phyloP scores from a whole-genome alignment of 768 basidiomycete species.

The Dioszegia aurantiaca region DNA sequence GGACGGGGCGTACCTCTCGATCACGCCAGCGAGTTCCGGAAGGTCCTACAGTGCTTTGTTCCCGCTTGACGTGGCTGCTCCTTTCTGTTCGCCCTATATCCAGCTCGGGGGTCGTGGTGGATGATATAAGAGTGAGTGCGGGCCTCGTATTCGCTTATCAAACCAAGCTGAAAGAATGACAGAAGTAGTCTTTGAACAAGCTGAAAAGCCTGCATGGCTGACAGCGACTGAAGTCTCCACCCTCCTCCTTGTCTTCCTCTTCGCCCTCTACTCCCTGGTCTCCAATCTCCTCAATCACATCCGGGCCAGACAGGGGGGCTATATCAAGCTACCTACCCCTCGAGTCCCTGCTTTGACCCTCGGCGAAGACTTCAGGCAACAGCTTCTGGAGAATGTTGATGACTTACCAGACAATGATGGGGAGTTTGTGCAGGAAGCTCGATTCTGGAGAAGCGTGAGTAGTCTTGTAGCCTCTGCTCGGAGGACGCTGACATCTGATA shows the following conservation, averaged over 20 bases:
- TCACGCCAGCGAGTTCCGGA: neutral
- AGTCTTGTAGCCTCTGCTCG: neutral
- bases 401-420: slow-evolving; percentile 15
- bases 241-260: slow-evolving; percentile 4
- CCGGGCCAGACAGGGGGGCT: neutral
- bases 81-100: neutral
- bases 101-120: too few species aligned
- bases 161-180: too few species aligned
- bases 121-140: too few species aligned
- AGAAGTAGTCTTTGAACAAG: neutral
- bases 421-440: slow-evolving; percentile 17
- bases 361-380: slow-evolving; percentile 2
- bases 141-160: too few species aligned
- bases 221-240: slow-evolving; percentile 10
- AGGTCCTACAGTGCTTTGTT: neutral
- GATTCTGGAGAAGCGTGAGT: slow-evolving; percentile 29
- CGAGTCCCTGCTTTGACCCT: neutral
- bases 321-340: slow-evolving; percentile 1
- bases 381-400: slow-evolving; percentile 13
- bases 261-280: slow-evolving; percentile 8
- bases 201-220: slow-evolving; percentile 20
- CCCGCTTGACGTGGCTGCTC: neutral
- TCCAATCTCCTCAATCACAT: neutral
- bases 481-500: neutral
- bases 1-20: neutral